Evolutionary conservation across 331 rosid genomes (phyloP).

Genomic region (Phaseolus coccineus): DNA sequence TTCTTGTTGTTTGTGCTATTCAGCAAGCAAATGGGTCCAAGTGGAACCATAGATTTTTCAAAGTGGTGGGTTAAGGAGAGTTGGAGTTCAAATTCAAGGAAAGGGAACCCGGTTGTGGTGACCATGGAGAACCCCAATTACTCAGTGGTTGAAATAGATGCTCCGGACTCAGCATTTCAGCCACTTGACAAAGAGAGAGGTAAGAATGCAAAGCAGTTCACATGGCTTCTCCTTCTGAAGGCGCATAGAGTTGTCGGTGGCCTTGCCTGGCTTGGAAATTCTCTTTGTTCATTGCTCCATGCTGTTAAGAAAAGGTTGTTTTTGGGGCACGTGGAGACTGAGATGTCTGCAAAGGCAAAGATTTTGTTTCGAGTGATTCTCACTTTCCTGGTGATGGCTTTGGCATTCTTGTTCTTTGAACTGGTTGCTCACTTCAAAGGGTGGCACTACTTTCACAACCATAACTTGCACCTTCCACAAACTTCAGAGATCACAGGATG

Average conservation of each 20-base stretch:
- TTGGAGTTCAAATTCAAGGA: slow-evolving; percentile 34
- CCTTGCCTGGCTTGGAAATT: slow-evolving; percentile 55
- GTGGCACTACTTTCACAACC: slow-evolving; percentile 69
- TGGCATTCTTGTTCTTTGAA: slow-evolving; percentile 71
- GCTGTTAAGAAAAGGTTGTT: slow-evolving; percentile 53
- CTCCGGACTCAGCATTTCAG: slow-evolving; percentile 55
- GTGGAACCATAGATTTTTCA: slow-evolving; percentile 48
- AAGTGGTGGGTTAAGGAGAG: slow-evolving; percentile 46
- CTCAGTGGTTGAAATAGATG: slow-evolving; percentile 51
- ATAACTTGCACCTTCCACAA: slow-evolving; percentile 71
- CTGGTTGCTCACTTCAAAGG: slow-evolving; percentile 76
- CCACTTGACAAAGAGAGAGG: slow-evolving; percentile 51
- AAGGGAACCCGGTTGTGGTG: slow-evolving; percentile 55
- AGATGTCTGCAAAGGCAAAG: slow-evolving; percentile 62
- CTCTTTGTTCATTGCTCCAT: slow-evolving; percentile 45
- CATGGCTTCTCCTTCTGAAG: slow-evolving; percentile 63
- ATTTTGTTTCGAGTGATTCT: slow-evolving; percentile 63
- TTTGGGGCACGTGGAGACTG: slow-evolving; percentile 59
- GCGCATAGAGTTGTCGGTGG: slow-evolving; percentile 55
- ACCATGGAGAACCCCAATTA: slow-evolving; percentile 58
- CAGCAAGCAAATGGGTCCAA: slow-evolving; percentile 44
- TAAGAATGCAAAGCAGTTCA: slow-evolving; percentile 57
- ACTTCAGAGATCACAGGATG: slow-evolving; percentile 69
- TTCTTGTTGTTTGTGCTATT: slow-evolving; percentile 26
- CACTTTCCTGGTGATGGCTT: slow-evolving; percentile 64